Percentiles rank a stretch among this genome's conserved stretches.
These are phyloP conservation scores for Cutaneotrichosporon curvatum DNA, from an alignment of 1,284 basidiomycete genomes.

Conservation along the genomic window DNA sequence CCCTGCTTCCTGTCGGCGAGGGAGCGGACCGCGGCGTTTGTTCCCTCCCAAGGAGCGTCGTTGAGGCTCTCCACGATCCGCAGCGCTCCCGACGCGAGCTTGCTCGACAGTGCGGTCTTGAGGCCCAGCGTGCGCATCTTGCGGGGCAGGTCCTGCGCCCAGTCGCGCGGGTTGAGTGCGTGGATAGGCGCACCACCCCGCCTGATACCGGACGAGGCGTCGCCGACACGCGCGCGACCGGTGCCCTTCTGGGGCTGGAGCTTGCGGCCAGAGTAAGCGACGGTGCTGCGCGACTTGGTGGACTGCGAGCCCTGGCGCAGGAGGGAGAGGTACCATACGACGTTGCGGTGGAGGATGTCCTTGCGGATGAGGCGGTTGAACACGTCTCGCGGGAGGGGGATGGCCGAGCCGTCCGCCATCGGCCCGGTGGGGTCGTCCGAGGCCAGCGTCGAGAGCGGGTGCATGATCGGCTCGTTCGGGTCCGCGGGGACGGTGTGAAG, in stretches of 20 bases:
- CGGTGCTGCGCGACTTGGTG: slow-evolving; percentile 86
- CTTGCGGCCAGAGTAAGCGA: slow-evolving; percentile 80
- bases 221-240: slow-evolving; percentile 83
- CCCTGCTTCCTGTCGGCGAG: slow-evolving; percentile 39
- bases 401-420: slow-evolving; percentile 17
- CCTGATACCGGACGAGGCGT: slow-evolving; percentile 79
- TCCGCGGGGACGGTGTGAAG: slow-evolving; percentile 9
- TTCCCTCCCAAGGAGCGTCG: slow-evolving; percentile 46
- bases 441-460: slow-evolving; percentile 40
- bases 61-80: slow-evolving; percentile 69
- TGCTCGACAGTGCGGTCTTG: slow-evolving; percentile 74
- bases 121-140: slow-evolving; percentile 91
- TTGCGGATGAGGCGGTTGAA: slow-evolving; percentile 80
- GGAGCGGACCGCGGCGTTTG: slow-evolving; percentile 30
- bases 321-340: slow-evolving; percentile 79
- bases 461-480: slow-evolving; percentile 24
- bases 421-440: slow-evolving; percentile 30
- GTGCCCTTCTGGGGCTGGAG: slow-evolving; percentile 86
- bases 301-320: slow-evolving; percentile 57
- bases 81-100: slow-evolving; percentile 65
- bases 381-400: slow-evolving; percentile 48
- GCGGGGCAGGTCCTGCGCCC: slow-evolving; percentile 78
- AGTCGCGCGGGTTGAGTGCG: slow-evolving; percentile 83
- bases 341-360: slow-evolving; percentile 89
- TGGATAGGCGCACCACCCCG: slow-evolving; percentile 87